These are phyloP conservation scores for Trichoderma atroviride DNA, from an alignment of 2,329 filamentous ascomycete genomes.

Conservation along the genomic window DNA sequence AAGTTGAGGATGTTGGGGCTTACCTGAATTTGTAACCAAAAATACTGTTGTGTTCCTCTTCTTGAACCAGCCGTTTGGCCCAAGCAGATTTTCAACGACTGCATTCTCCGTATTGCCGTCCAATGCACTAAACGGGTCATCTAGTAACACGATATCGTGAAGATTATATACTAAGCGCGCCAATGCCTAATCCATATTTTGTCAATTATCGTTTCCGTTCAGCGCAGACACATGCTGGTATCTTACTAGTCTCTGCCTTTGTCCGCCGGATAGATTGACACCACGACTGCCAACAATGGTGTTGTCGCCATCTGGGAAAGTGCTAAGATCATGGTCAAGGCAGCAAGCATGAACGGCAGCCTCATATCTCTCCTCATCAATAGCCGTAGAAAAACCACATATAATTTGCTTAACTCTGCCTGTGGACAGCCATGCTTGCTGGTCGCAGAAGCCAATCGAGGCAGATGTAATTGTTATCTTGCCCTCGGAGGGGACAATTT, in stretches of 20 bases:
- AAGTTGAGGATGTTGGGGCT: background rate
- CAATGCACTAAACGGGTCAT: conserved; percentile 30
- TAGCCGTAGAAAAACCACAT: conserved; percentile 22
- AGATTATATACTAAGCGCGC: conserved; percentile 27
- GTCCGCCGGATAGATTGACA: conserved; percentile 31
- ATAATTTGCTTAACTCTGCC: conserved; percentile 31
- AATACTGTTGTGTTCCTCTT: conserved; percentile 38
- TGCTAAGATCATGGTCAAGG: conserved; percentile 31
- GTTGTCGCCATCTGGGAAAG: conserved; percentile 31
- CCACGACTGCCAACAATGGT: conserved; percentile 30
- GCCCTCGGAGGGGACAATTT: conserved; percentile 22
- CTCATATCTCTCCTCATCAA: conserved; percentile 30
- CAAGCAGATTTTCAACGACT: conserved; percentile 28
- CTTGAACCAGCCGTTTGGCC: conserved; percentile 36
- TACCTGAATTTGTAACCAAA: conserved; percentile 36
- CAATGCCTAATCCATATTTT: conserved; percentile 22
- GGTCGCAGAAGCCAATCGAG: conserved; percentile 30
- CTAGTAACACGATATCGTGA: conserved; percentile 27
- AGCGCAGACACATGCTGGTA: background rate
- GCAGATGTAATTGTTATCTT: conserved; percentile 13
- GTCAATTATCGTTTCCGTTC: background rate
- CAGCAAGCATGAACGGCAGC: conserved; percentile 30
- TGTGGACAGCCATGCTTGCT: conserved; percentile 31
- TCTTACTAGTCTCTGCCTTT: conserved; percentile 34
- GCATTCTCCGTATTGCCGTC: conserved; percentile 30